Evolutionary conservation across 2,329 filamentous ascomycete species (phyloP), one percentile per base, ranked within the genome.

Genomic region (Coniella lustricola): DNA sequence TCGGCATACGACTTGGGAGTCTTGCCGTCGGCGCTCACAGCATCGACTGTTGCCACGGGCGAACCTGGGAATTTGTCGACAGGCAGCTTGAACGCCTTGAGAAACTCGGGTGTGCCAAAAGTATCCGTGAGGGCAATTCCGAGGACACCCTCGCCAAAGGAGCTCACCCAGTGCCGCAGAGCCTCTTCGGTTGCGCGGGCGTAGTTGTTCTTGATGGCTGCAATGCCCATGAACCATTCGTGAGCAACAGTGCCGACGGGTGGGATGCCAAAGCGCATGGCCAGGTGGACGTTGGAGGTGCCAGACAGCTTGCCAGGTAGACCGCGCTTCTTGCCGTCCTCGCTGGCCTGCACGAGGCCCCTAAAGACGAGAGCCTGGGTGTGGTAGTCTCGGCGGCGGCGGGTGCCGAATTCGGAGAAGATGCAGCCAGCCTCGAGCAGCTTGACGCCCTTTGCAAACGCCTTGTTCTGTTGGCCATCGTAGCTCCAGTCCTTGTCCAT

Each of bases 191-290:
- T 95, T 3, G 93, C 90, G 53, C 78, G 75, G 57, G 81, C 77
- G 63, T 98, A 98, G 67, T 96, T 80, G 54, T 88, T 77, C 4
- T 85, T 87, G 57, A 96, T 89, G 34, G 93, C 90, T 1, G 93
- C 93, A 54, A 95, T 91, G 36, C 89, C 90, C 93, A 98, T 98
- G 72, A 96, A 97, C 93, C 93, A 98, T 69, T 98, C 93, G 62
- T 98, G 93, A 1, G 93, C 93, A 2, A 82, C 78, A 0, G 93
- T 98, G 4, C 93, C 93, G 12, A 97, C 79, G 0, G 93, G 90
- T 3, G 81, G 71, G 39, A 96, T 81, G 38, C 81, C 82, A 67
- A 95, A 91, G 60, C 89, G 85, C 89, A 95, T 95, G 10, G 93
- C 93, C 56, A 98, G 81, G 64, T 97, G 91, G 3, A 98, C 93